Evolutionary conservation across 2,329 filamentous ascomycete species (phyloP).

Genomic region (Tolypocladium endophyticum): DNA sequence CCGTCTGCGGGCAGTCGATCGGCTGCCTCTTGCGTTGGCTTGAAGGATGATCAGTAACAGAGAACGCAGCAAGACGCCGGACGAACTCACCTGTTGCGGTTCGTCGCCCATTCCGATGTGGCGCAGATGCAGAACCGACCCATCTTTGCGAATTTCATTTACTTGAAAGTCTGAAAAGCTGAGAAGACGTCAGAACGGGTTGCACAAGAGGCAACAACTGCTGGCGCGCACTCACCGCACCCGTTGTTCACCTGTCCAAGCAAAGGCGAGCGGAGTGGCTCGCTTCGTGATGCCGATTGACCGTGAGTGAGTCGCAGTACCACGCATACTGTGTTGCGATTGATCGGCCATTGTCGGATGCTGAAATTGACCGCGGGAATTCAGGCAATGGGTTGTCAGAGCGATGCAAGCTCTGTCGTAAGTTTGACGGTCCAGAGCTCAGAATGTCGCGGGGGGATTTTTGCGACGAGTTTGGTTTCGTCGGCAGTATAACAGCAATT

Average conservation of each 20-base stretch:
- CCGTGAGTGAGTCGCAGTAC: conserved; percentile 20
- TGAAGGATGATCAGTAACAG: not conserved
- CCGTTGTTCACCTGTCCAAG: conserved; percentile 30
- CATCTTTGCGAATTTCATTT: conserved; percentile 73
- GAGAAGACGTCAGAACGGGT: not conserved
- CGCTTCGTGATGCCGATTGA: conserved; percentile 29
- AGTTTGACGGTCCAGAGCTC: not conserved
- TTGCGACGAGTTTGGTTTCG: not conserved
- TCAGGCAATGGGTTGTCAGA: not conserved
- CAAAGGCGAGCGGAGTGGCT: conserved; percentile 22
- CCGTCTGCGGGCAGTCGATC: not conserved
- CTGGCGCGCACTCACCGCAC: conserved; percentile 18
- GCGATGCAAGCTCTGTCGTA: not conserved
- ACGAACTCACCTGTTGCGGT: conserved; percentile 5
- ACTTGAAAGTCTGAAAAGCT: conserved; percentile 89
- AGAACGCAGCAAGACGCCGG: not conserved
- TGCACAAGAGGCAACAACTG: not conserved
- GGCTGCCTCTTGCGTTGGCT: not conserved
- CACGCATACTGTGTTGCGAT: conserved; percentile 17
- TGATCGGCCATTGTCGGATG: conserved; percentile 18
- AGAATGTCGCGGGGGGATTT: not conserved
- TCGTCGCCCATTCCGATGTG: conserved; percentile 25
- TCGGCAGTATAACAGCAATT: not conserved
- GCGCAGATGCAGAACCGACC: conserved; percentile 63
- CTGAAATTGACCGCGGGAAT: not conserved